These are phyloP conservation scores for Abrus precatorius DNA, from an alignment of 306 rosid genomes.

Conservation along the genomic window DNA sequence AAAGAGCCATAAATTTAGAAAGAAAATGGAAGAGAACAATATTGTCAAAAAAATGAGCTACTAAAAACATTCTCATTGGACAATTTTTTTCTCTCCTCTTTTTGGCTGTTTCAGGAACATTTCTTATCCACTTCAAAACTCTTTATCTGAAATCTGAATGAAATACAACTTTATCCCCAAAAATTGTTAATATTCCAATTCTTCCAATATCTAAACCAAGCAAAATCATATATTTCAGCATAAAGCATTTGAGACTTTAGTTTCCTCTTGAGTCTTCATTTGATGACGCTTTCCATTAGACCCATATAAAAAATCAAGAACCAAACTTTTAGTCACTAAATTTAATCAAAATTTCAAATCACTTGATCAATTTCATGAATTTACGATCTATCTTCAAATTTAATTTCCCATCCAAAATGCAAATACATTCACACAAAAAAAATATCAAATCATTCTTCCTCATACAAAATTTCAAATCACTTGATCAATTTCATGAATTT, in stretches of 20 bases:
- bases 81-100: conserved; percentile 20
- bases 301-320: not conserved
- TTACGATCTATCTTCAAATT: not conserved
- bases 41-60: conserved; percentile 1
- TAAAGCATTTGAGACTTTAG: too few relatives aligned
- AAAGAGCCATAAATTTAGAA: conserved; percentile 34
- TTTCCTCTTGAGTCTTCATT: not conserved
- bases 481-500: not conserved
- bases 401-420: not conserved
- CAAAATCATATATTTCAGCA: not conserved
- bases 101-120: conserved; percentile 6
- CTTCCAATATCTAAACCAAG: not conserved
- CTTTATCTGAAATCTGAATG: not conserved
- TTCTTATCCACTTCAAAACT: not conserved
- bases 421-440: not conserved
- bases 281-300: not conserved
- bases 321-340: not conserved
- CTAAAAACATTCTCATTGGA: conserved; percentile 20
- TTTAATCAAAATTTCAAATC: not conserved
- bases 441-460: not conserved
- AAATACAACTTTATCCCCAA: not conserved
- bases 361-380: not conserved
- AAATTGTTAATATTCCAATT: not conserved
- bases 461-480: not conserved
- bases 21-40: conserved; percentile 43